Base-by-base conservation (phyloP, 108 stramenopile species). In the Skeletonema costatum region DNA sequence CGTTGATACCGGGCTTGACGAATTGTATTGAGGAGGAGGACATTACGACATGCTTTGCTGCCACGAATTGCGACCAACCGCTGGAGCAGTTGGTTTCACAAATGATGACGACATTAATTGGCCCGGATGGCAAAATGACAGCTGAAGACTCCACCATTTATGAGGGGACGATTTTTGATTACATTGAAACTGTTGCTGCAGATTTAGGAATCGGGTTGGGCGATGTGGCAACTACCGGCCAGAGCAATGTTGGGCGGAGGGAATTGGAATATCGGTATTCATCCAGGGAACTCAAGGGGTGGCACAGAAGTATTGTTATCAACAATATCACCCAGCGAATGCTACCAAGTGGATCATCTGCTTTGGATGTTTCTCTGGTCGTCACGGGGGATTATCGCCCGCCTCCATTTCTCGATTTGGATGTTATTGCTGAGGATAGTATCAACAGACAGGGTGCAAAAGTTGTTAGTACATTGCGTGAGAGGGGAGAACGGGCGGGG, bases 311-410 rank as follows among this genome's bases (percentile, higher is more conserved):
- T 14, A 51, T 51, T 51, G 50, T 51, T 14, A 35, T 58, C 1
- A 50, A 25, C 35, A 68, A 67, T 32, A 38, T 46, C 29, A 67
- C 74, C n/a, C 66, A 44, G 17, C 30, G 74, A 31, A 50, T 42
- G 38, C 41, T 75, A 19, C 66, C 72, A 39, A 38, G 62, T 32
- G 74, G 74, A 7, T 75, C 74, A 7, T 75, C 74, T 1, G 74
- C 74, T n/a, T 41, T 75, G 25, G 74, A 75, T 59, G 74, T 75
- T 38, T 60, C 59, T 6, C 39, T 75, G 53, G 66, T 75, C 19
- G 64, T 75, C 32, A 75, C 74, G 66, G 74, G 74, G 21, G 74
- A 75, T 44, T 75, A 75, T 60, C 66, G 74, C 16, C 74, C 74
- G 7, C 74, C 74, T 5, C 74, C 74, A 14, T 75, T 60, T 36